phyloP scores from a whole-genome alignment of 805 yeast genomes.

The Zygoascus flipseniorum region DNA sequence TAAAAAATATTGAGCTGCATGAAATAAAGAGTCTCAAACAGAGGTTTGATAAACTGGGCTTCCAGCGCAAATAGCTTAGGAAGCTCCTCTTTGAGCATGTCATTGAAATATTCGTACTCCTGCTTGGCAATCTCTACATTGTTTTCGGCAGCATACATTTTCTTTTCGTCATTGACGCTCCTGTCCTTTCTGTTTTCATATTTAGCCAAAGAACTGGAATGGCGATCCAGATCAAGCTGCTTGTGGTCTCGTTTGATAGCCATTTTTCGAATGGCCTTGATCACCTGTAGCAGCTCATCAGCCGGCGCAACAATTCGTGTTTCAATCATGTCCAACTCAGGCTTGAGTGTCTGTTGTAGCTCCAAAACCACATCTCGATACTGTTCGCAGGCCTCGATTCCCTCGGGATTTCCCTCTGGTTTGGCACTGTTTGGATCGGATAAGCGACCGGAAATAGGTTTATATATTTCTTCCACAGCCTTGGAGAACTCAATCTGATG shows the following conservation, averaged over 20 bases:
- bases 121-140: slow-evolving; percentile 86
- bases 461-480: slow-evolving; percentile 90
- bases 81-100: slow-evolving; percentile 82
- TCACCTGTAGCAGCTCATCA: slow-evolving; percentile 76
- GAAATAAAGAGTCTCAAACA: slow-evolving; percentile 88
- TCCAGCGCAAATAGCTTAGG: slow-evolving; percentile 84
- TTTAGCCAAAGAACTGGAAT: slow-evolving; percentile 58
- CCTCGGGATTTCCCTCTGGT: slow-evolving; percentile 95
- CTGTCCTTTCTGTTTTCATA: slow-evolving; percentile 75
- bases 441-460: slow-evolving; percentile 88
- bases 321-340: slow-evolving; percentile 89
- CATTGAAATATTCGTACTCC: slow-evolving; percentile 93
- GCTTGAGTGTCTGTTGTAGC: slow-evolving; percentile 75
- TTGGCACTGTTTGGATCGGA: slow-evolving; percentile 80
- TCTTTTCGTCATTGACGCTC: slow-evolving; percentile 85
- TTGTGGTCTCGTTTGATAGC: slow-evolving; percentile 92
- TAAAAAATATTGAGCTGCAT: slow-evolving; percentile 97
- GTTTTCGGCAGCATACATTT: slow-evolving; percentile 78
- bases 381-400: slow-evolving; percentile 88
- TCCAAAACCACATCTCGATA: slow-evolving; percentile 83
- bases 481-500: slow-evolving; percentile 94
- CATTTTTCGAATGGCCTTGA: slow-evolving; percentile 82
- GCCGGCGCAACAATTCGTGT: slow-evolving; percentile 86
- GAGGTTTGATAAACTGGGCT: slow-evolving; percentile 85
- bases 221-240: slow-evolving; percentile 88